Base-by-base conservation (phyloP, 1,284 basidiomycete genomes). In the Heterobasidion parviporum region DNA sequence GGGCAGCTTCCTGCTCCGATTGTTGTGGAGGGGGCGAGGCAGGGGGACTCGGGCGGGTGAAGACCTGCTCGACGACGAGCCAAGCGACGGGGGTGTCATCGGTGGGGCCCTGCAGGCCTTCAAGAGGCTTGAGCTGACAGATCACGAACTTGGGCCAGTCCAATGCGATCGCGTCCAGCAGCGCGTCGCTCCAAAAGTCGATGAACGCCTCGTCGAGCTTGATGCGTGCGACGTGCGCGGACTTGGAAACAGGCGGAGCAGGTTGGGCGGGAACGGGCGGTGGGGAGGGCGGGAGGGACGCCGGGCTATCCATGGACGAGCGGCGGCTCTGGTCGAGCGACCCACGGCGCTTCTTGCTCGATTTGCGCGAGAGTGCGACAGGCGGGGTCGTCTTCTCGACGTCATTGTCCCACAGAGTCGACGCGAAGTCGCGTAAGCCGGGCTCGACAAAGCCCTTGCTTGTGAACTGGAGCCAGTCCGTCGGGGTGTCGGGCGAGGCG, bases 201-300 rank as follows among this genome's bases (percentile, higher is more conserved):
- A 48, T 16, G 10, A 89, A 89, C 1, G 85, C 85, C 64, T 89
- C 87, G 62, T 89, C 87, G 6, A 89, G 64, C 59, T 81, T 76
- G n/a, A 82, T 68, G 36, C 79, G 59, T 20, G 75, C 72, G 6
- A 83, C 68, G 10, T 70, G 66, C 0, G 75, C 73, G 16, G 76
- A 71, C 63, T 70, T 78, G 16, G 75, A 74, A 47, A 70, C 54
- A 15, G 69, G 57, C 64, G 16, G 63, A 55, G 58, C 68, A 58
- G 53, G 52, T 14, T 56, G 58, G 14, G 54, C 6, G 51, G 59
- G 52, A 50, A 60, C 14, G 8, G 60, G 55, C n/a, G 54, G 26
- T 16, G 53, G 18, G 18, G 41, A 50, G 20, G 60, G 54, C 15
- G 15, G 18, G 32, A n/a, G 15, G 1, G 59, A 20, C 6, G 61